phyloP scores from a whole-genome alignment of 1,139 yeast genomes.

The Wickerhamomyces sp. region DNA sequence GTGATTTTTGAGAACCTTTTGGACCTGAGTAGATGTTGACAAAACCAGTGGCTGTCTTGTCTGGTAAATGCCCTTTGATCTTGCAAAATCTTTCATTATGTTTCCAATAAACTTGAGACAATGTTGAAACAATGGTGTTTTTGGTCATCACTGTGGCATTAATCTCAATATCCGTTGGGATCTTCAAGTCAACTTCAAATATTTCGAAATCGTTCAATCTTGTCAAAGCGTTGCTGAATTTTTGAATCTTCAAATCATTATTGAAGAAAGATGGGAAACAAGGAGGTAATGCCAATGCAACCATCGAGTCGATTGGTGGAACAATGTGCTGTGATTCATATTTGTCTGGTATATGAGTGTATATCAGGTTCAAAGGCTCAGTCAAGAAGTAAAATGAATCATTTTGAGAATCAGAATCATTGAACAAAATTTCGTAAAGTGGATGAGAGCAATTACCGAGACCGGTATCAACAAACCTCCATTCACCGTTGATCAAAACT shows the following conservation, averaged over 20 bases:
- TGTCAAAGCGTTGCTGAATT: slow-evolving; percentile 74
- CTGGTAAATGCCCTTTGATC: slow-evolving; percentile 78
- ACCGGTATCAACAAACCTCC: slow-evolving; percentile 71
- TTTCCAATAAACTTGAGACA: slow-evolving; percentile 74
- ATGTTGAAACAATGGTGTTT: slow-evolving; percentile 28
- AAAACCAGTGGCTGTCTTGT: slow-evolving; percentile 60
- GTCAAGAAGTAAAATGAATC: slow-evolving; percentile 68
- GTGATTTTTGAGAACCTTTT: slow-evolving; percentile 55
- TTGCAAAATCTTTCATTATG: slow-evolving; percentile 63
- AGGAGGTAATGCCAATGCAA: slow-evolving; percentile 78
- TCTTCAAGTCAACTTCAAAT: slow-evolving; percentile 68
- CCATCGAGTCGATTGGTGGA: slow-evolving; percentile 76
- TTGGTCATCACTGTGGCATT: slow-evolving; percentile 31
- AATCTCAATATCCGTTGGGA: slow-evolving; percentile 67
- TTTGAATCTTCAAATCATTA: slow-evolving; percentile 51
- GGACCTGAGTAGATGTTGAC: slow-evolving; percentile 72
- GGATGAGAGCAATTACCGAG: slow-evolving; percentile 55
- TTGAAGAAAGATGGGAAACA: slow-evolving; percentile 76
- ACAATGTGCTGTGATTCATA: slow-evolving; percentile 77
- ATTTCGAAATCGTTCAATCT: slow-evolving; percentile 70
- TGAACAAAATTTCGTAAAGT: slow-evolving; percentile 30
- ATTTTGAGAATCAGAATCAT: slow-evolving; percentile 24
- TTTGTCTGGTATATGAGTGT: slow-evolving; percentile 81
- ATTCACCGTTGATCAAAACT: slow-evolving; percentile 66
- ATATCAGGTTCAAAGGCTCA: slow-evolving; percentile 68